A percentile compares a stretch with the other conserved stretches of the same genome.
Evolutionary conservation across 306 rosid genomes (phyloP).

Genomic region (Quercus mongolica): DNA sequence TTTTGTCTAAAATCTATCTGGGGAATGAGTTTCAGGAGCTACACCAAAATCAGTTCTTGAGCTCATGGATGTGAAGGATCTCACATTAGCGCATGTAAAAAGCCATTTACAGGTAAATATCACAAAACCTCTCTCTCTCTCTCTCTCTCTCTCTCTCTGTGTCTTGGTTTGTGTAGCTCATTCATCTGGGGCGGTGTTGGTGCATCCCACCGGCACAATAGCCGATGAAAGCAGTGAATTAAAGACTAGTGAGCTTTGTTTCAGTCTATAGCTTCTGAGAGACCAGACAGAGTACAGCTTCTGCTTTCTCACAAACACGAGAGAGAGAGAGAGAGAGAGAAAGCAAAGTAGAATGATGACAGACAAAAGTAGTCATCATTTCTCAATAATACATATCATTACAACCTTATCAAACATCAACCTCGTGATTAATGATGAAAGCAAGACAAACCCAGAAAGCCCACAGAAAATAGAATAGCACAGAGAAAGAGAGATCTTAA

Average conservation of each 20-base stretch:
- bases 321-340: conserved; percentile 24
- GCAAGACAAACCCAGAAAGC: conserved; percentile 26
- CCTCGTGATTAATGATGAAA: conserved; percentile 70
- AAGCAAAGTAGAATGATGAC: background rate
- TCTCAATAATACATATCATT: conserved; percentile 50
- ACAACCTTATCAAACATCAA: conserved; percentile 51
- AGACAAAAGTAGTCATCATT: conserved; percentile 65
- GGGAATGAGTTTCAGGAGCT: conserved; percentile 64
- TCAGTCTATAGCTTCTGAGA: conserved; percentile 46
- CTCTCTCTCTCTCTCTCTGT: background rate
- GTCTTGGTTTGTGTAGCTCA: conserved; percentile 6
- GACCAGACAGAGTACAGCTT: conserved; percentile 33
- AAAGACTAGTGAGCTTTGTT: conserved; percentile 17
- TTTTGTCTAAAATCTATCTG: background rate
- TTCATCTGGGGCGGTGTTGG: conserved; percentile 25
- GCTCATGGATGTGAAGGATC: conserved; percentile 98
- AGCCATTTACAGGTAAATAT: conserved; percentile 86
- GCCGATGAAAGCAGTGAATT: conserved; percentile 35
- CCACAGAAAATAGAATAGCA: background rate
- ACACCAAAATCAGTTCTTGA: conserved; percentile 95
- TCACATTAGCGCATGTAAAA: conserved; percentile 93
- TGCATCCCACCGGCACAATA: conserved; percentile 36
- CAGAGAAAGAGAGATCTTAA: conserved; percentile 18
- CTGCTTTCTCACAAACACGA: conserved; percentile 8
- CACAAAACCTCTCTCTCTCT: background rate